Conservation (phyloP, 495 filamentous ascomycete genomes). For the Corynascus novoguineensis region DNA sequence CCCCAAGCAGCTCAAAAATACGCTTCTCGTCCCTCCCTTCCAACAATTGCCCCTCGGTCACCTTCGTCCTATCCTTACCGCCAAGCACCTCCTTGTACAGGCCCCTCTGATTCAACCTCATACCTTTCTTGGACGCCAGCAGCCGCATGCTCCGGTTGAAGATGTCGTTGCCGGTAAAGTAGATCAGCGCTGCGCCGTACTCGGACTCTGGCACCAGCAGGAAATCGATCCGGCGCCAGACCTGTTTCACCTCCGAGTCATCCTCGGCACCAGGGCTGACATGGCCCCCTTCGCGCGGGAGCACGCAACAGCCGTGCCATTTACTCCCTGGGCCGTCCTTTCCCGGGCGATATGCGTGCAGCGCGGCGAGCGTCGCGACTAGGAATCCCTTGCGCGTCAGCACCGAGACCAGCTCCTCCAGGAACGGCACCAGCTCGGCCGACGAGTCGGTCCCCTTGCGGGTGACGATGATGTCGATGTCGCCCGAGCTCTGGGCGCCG, state of each 20-base stretch:
- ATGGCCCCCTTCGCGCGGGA: slow-evolving; percentile 38
- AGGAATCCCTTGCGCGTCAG: slow-evolving; percentile 59
- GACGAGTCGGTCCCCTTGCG: slow-evolving; percentile 53
- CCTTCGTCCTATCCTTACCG: slow-evolving; percentile 51
- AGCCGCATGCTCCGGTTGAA: slow-evolving; percentile 89
- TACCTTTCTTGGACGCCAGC: slow-evolving; percentile 75
- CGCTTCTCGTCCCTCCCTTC: slow-evolving; percentile 73
- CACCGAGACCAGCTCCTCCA: slow-evolving; percentile 58
- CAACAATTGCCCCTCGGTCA: slow-evolving; percentile 68
- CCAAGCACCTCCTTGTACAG: slow-evolving; percentile 70
- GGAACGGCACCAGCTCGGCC: slow-evolving; percentile 58
- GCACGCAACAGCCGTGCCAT: slow-evolving; percentile 82
- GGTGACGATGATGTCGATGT: slow-evolving; percentile 85
- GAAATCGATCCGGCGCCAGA: slow-evolving; percentile 83
- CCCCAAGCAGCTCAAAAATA: slow-evolving; percentile 82
- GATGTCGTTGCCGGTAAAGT: slow-evolving; percentile 95
- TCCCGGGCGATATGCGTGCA: slow-evolving; percentile 24
- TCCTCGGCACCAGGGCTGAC: slow-evolving; percentile 12
- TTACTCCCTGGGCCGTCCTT: slow-evolving; percentile 50
- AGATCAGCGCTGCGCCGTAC: slow-evolving; percentile 83
- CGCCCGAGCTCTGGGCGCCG: slow-evolving; percentile 64
- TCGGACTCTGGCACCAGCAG: slow-evolving; percentile 77
- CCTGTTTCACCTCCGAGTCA: neutral
- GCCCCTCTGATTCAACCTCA: slow-evolving; percentile 81
- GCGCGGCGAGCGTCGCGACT: slow-evolving; percentile 42